Conservation (phyloP, 1,139 yeast species). For the Sugiyamaella sp. region DNA sequence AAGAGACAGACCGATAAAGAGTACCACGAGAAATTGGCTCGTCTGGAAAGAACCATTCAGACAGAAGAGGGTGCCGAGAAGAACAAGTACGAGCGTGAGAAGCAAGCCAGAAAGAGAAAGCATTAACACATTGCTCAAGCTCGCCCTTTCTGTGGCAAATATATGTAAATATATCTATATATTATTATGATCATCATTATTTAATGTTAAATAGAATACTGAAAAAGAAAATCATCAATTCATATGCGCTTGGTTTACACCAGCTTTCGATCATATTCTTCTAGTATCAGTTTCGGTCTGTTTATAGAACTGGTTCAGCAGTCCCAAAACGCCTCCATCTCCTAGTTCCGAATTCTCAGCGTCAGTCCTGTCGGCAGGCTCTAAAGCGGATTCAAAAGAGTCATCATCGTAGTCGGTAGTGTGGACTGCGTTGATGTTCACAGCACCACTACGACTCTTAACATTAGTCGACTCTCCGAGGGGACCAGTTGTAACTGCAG, state of each 20-base stretch:
- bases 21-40: constrained; percentile 89
- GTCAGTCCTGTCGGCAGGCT: constrained; percentile 26
- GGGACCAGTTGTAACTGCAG: not conserved
- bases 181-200: constrained; percentile 8
- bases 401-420: constrained; percentile 19
- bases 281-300: constrained; percentile 27
- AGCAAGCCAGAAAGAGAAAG: constrained; percentile 61
- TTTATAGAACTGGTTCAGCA: constrained; percentile 80
- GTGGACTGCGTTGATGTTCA: not conserved
- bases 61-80: constrained; percentile 95
- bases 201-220: constrained; percentile 4
- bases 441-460: not conserved
- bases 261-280: constrained; percentile 1
- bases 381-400: constrained; percentile 20
- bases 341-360: constrained; percentile 38
- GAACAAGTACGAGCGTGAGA: constrained; percentile 87
- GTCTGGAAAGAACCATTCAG: constrained; percentile 79
- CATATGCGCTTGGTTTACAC: not conserved
- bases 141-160: not conserved
- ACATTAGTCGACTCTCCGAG: not conserved
- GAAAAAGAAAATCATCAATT: not conserved
- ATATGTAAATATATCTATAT: constrained; percentile 13
- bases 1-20: constrained; percentile 74
- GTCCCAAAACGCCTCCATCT: constrained; percentile 71
- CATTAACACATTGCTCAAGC: constrained; percentile 27